Conservation (phyloP, 495 filamentous ascomycete genomes). For the Aspergillus affinis region DNA sequence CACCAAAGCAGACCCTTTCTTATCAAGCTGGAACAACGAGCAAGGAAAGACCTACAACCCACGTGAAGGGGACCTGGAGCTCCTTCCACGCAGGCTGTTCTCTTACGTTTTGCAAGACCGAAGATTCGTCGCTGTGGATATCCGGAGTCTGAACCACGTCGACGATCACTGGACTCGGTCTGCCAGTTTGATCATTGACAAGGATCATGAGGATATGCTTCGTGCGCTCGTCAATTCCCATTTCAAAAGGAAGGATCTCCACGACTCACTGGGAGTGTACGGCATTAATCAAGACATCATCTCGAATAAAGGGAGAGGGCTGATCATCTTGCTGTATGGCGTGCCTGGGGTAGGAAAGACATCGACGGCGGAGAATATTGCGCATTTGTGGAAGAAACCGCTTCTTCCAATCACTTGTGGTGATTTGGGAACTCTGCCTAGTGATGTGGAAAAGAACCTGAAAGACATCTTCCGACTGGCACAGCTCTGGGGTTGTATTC, state of each 20-base stretch:
- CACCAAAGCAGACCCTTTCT: too few relatives aligned
- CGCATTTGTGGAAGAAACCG: background rate
- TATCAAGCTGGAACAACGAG: too few relatives aligned
- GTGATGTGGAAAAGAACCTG: background rate
- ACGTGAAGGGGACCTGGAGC: too few relatives aligned
- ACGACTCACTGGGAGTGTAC: background rate
- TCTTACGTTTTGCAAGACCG: too few relatives aligned
- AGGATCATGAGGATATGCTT: too few relatives aligned
- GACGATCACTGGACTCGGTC: too few relatives aligned
- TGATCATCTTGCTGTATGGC: conserved; percentile 4
- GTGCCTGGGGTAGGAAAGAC: conserved; percentile 12
- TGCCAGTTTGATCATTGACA: too few relatives aligned
- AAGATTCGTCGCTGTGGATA: too few relatives aligned
- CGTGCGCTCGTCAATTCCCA: too few relatives aligned
- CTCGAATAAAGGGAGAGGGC: background rate
- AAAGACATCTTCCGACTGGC: conserved; percentile 2
- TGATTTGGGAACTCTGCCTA: background rate
- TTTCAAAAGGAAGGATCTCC: background rate
- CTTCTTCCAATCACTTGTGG: conserved; percentile 3
- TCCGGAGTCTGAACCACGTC: too few relatives aligned
- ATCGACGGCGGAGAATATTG: conserved; percentile 7
- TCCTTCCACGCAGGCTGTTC: too few relatives aligned
- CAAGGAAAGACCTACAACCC: too few relatives aligned
- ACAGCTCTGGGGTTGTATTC: conserved; percentile 4
- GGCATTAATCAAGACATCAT: background rate